Conservation (phyloP, 495 filamentous ascomycete species). For the Penicillium riverlandense region DNA sequence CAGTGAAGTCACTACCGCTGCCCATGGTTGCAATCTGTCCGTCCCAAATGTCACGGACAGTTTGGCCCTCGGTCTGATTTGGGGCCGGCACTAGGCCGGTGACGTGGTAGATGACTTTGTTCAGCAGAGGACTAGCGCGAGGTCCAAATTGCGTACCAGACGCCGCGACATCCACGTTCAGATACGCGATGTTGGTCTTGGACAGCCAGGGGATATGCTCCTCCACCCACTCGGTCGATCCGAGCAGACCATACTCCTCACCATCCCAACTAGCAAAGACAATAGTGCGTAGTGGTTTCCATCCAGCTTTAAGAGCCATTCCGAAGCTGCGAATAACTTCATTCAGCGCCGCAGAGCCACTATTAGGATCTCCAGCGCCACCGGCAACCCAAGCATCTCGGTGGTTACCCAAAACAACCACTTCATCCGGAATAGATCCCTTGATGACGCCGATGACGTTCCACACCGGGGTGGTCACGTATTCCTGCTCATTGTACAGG, state of each 20-base stretch:
- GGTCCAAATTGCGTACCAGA: conserved; percentile 40
- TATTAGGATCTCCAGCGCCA: conserved; percentile 78
- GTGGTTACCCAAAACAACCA: conserved; percentile 90
- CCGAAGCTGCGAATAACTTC: conserved; percentile 83
- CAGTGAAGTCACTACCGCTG: conserved; percentile 66
- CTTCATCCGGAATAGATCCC: conserved; percentile 79
- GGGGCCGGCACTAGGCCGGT: conserved; percentile 68
- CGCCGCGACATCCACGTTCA: conserved; percentile 65
- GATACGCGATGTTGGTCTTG: conserved; percentile 61
- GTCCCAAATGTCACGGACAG: conserved; percentile 56
- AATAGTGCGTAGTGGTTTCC: conserved; percentile 81
- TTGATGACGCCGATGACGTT: conserved; percentile 94
- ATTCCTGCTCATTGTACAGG: conserved; percentile 81
- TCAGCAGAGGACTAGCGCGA: conserved; percentile 63
- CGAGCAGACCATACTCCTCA: conserved; percentile 65
- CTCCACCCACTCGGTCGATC: conserved; percentile 69
- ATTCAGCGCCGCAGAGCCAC: conserved; percentile 81
- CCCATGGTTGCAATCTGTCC: conserved; percentile 60
- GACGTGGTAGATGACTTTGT: conserved; percentile 65
- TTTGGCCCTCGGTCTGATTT: conserved; percentile 62
- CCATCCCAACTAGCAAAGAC: conserved; percentile 72
- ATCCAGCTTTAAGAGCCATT: conserved; percentile 63
- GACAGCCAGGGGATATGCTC: conserved; percentile 84
- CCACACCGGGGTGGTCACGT: conserved; percentile 85
- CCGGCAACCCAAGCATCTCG: conserved; percentile 91